Conservation (phyloP, 2,329 filamentous ascomycete genomes). For the Fusarium bulbicola region DNA sequence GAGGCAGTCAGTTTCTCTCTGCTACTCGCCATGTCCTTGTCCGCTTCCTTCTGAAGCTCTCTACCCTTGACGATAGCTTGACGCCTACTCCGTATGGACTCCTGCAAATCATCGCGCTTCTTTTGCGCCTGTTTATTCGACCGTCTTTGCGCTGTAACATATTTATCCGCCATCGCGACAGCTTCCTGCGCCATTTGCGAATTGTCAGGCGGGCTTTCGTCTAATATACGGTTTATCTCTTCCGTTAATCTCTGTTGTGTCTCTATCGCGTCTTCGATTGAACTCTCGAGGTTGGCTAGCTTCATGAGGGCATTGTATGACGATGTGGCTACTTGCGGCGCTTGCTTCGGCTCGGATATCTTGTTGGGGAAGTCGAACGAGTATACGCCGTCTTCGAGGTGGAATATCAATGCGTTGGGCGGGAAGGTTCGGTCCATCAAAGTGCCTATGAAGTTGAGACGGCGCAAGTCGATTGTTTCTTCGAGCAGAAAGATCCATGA, state of each 20-base stretch:
- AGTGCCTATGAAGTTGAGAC: slow-evolving; percentile 80
- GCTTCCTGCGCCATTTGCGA: slow-evolving; percentile 61
- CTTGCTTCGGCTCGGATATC: slow-evolving; percentile 61
- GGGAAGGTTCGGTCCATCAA: slow-evolving; percentile 78
- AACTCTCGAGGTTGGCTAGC: slow-evolving; percentile 86
- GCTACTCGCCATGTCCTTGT: slow-evolving; percentile 69
- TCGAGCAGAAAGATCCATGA: slow-evolving; percentile 74
- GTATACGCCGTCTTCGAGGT: slow-evolving; percentile 88
- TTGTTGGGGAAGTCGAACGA: slow-evolving; percentile 73
- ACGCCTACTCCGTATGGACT: slow-evolving; percentile 71
- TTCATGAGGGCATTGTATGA: slow-evolving; percentile 91
- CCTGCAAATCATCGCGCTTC: slow-evolving; percentile 72
- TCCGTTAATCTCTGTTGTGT: slow-evolving; percentile 77
- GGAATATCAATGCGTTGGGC: slow-evolving; percentile 83
- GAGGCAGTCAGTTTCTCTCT: slow-evolving; percentile 67
- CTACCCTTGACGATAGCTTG: slow-evolving; percentile 74
- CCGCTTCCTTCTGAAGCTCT: slow-evolving; percentile 65
- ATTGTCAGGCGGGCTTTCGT: slow-evolving; percentile 51
- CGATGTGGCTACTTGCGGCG: slow-evolving; percentile 68
- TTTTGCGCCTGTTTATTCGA: slow-evolving; percentile 69
- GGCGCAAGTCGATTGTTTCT: slow-evolving; percentile 74
- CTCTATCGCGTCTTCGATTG: slow-evolving; percentile 86
- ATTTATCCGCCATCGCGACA: slow-evolving; percentile 58
- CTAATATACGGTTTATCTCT: slow-evolving; percentile 76
- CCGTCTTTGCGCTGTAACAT: slow-evolving; percentile 71